Base-by-base conservation (phyloP, 257 asterid genomes). In the Lycium ferocissimum region DNA sequence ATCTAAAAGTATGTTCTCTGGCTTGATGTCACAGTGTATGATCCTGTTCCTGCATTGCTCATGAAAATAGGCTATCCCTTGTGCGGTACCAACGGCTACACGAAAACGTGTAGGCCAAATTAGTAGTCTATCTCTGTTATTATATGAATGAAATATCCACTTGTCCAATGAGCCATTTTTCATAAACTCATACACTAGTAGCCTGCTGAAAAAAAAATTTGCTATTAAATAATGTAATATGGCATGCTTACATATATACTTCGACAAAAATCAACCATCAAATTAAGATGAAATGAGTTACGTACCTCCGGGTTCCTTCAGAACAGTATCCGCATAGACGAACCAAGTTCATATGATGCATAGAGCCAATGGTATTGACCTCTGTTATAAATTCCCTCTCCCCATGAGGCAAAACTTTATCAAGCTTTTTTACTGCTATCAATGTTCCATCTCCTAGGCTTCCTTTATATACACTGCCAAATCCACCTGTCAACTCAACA, bases 261-360 rank as follows among this genome's bases (percentile, higher is more conserved):
- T 78, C 26, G 66, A 15, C 82, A 26, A 49, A 78, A 78, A 14
- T 26, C 66, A 78, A 13, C 49, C 82, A 53, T 78, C 49, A 59
- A 75, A 45, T 56, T 58, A 51, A 69, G 37, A 69, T 20, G 71
- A 65, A 66, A 14, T 8, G 9, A 56, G 10, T 14, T 53, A 33
- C 62, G 49, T 72, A 94, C 98, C 99, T 85, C 43, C 91, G 93
- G 80, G 90, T 80, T 15, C 97, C 95, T 81, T 95, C 97, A 0
- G 99, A 92, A 84, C 99, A 94, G 83, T 94, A 95, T 56, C 98
- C 99, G 4, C 95, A 92, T 33, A 95, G 89, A 12, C 94, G 92
- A 53, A 95, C 98, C 92, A 94, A 88, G 89, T 94, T 95, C 97
- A 93, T 89, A 56, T 95, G 99, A 90, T 95, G 98, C 99, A 94